phyloP scores from a whole-genome alignment of 192 early-diverging fungal genomes.

The Gaertneriomyces semiglobifer region DNA sequence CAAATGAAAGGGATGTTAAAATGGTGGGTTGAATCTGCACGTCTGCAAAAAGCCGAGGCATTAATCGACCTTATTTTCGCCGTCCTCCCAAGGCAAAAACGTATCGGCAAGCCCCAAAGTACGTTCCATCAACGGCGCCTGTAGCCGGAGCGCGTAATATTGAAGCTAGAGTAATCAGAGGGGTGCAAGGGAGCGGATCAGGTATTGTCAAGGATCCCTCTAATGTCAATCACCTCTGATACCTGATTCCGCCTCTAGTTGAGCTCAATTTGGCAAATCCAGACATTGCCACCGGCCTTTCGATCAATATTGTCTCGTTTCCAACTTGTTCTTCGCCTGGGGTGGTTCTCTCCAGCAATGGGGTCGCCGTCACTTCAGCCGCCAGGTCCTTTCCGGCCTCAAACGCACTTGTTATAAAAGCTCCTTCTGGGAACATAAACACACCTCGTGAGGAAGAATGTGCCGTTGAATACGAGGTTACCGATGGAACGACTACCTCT shows the following conservation, averaged over 20 bases:
- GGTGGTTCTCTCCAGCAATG: not conserved
- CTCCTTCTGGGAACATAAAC: not conserved
- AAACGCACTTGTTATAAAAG: not conserved
- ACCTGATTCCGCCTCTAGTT: not conserved
- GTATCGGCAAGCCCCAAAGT: not conserved
- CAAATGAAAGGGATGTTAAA: too few relatives aligned
- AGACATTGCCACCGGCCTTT: not conserved
- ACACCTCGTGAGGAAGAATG: conserved; percentile 3
- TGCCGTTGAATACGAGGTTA: not conserved
- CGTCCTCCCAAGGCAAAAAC: too few relatives aligned
- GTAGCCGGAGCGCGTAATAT: not conserved
- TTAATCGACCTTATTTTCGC: too few relatives aligned
- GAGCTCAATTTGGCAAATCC: not conserved
- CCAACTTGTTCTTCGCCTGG: not conserved
- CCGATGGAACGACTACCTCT: conserved; percentile 9
- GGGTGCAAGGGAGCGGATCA: not conserved
- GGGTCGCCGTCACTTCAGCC: not conserved
- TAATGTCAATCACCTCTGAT: too few relatives aligned
- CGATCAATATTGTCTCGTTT: not conserved
- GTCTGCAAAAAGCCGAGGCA: too few relatives aligned
- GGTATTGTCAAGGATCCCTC: not conserved
- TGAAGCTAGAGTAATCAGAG: not conserved
- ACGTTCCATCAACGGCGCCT: not conserved
- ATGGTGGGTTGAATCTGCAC: too few relatives aligned
- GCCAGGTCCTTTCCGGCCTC: not conserved